A percentile compares a stretch with the other conserved stretches of the same genome.
Conservation (phyloP, 1,284 basidiomycete genomes). For the Ceratobasidium sp. region DNA sequence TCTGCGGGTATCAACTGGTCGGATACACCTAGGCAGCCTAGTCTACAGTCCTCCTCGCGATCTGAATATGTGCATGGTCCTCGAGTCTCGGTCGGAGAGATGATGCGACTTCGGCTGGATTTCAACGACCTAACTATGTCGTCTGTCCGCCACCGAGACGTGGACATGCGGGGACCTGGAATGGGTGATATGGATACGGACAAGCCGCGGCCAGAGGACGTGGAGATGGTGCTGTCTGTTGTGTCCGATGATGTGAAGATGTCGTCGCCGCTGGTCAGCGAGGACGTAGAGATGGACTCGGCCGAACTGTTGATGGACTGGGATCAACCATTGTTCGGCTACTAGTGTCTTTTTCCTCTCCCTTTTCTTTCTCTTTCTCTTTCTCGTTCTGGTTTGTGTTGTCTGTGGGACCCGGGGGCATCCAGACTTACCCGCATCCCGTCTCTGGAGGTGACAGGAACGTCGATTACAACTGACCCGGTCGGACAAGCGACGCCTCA, state of each 20-base stretch:
- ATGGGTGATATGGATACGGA: neutral
- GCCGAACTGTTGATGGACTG: neutral
- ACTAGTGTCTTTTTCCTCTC: too few relatives aligned
- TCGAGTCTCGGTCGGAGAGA: neutral
- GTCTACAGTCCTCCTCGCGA: neutral
- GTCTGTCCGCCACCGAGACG: neutral
- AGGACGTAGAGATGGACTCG: neutral
- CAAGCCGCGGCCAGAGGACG: neutral
- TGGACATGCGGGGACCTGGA: constrained; percentile 2
- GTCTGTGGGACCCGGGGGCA: neutral
- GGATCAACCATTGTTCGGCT: too few relatives aligned
- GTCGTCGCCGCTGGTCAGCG: neutral
- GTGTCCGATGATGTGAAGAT: neutral
- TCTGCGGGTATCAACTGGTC: too few relatives aligned
- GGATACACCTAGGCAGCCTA: neutral
- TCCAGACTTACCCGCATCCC: neutral
- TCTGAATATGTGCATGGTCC: neutral
- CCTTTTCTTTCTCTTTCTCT: too few relatives aligned
- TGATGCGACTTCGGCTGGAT: neutral
- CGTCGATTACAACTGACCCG: neutral
- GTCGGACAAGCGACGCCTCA: too few relatives aligned
- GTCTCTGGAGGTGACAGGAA: neutral
- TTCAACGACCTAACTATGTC: neutral
- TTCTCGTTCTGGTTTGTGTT: too few relatives aligned
- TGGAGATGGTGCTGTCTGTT: neutral